Base-by-base conservation (phyloP, 768 basidiomycete genomes). In the Boletus rubescentipes region DNA sequence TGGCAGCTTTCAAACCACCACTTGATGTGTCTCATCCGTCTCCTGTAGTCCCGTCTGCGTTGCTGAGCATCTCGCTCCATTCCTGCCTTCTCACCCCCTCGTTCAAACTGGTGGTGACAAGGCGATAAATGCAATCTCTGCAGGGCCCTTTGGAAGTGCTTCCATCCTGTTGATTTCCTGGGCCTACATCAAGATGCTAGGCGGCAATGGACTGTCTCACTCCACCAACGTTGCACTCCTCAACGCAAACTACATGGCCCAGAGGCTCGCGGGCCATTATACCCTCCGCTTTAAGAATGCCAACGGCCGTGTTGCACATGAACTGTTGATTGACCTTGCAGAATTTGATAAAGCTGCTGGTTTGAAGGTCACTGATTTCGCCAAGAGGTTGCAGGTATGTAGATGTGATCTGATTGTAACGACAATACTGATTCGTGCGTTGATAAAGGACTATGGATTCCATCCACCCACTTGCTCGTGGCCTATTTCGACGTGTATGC, bases 161-260 rank as follows among this genome's bases (percentile, higher is more conserved):
- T 95, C 93, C 8, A 94, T 99, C 64, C 86, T 91, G 43, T 79
- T 95, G 56, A 98, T 98, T 64, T 98, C 95, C 0, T 98, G 96
- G 95, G 96, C 97, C 12, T 99, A 97, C 72, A 92, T 97, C 80
- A 96, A 91, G 76, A 98, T 99, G 97, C 83, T 99, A n/a, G 97
- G 97, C 26, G 96, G 95, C 9, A 76, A 83, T 51, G 97, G 97
- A 8, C 81, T 99, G 26, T 82, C 85, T 21, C 82, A 93, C 54
- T 86, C 93, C 0, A 90, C 94, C 3, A 90, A 89, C 62, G 74
- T 91, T 30, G 93, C 97, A 2, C 79, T 99, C 30, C 81, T 99
- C 39, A 98, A 87, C 65, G 97, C 97, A 45, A 99, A 99, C 72
- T 99, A 98, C 72, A 97, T 98, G 82, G 94, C 95, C 18, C 81